Evolutionary conservation across 768 basidiomycete genomes (phyloP), one percentile per base, ranked within the genome.

Genomic region (Solioccasus polychromus): DNA sequence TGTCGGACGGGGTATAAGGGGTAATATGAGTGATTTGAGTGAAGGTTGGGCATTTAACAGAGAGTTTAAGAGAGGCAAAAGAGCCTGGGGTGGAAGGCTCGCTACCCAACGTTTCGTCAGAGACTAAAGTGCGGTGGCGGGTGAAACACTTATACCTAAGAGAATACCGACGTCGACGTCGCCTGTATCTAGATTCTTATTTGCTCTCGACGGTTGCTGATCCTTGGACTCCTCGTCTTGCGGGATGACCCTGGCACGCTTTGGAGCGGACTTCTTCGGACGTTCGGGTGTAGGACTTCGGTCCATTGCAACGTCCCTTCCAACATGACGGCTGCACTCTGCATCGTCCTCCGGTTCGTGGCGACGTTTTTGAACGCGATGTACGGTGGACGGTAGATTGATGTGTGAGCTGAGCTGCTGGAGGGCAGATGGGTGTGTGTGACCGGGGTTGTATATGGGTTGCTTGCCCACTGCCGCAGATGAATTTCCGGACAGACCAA

Each of bases 251-350:
- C 48, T 67, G 52, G 77, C 77, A 48, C 85, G 79, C 66, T 91
- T 90, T 15, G 82, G 83, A 28, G 79, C 71, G 5, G 76, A 74
- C 55, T 83, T 79, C 66, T 82, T 88, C 28, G 77, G 79, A 35
- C 85, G 75, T 63, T 92, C 89, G 14, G 88, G 86, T 3, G 89
- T 89, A 8, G 89, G 88, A 53, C 88, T 89, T 49, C 86, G 75
- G 63, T 90, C 89, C 89, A 92, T 92, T 14, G 81, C 75, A 42
- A 85, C 77, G 54, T 89, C 88, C 47, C 77, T 66, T 22, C 61
- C 58, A 5, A 35, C 52, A 40, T 46, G 59, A 35, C 53, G 68
- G 42, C 53, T 66, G 20, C 67, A 64, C 45, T 79, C 77, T 4
- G 68, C 60, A 23, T 85, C 82, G n/a, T 88, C 86, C 17, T 90